Conservation (phyloP, 768 basidiomycete species). For the Pisolithus marmoratus region DNA sequence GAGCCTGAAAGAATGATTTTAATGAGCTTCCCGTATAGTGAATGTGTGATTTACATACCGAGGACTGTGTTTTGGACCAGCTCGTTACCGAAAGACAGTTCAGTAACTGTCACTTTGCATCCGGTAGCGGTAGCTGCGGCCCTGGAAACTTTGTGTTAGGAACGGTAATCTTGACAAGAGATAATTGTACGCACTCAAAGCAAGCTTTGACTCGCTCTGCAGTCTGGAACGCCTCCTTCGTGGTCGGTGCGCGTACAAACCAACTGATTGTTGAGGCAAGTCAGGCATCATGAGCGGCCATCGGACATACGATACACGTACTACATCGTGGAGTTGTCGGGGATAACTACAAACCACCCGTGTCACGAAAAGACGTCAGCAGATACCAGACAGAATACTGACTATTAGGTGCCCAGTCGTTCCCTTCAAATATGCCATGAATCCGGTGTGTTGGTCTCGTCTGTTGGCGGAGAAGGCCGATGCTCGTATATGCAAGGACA, state of each 20-base stretch:
- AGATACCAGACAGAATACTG: constrained; percentile 14
- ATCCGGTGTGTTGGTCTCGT: constrained; percentile 70
- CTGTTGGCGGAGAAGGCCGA: constrained; percentile 79
- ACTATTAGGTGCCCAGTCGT: constrained; percentile 74
- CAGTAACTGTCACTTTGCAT: constrained; percentile 44
- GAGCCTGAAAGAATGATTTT: constrained; percentile 36
- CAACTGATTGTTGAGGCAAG: constrained; percentile 37
- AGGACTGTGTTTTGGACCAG: constrained; percentile 64
- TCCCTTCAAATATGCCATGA: constrained; percentile 74
- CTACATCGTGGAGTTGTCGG: constrained; percentile 73
- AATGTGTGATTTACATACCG: constrained; percentile 29
- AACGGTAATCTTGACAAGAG: not conserved
- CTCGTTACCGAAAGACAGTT: constrained; percentile 39
- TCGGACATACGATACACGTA: constrained; percentile 27
- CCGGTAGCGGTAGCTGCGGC: constrained; percentile 66
- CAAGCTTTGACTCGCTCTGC: constrained; percentile 61
- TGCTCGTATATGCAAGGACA: constrained; percentile 73
- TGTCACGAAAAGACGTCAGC: not conserved
- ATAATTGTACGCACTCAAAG: constrained; percentile 49
- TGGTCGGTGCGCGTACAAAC: constrained; percentile 67
- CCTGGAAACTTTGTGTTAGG: constrained; percentile 27
- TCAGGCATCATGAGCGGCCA: not conserved
- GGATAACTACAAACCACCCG: constrained; percentile 53
- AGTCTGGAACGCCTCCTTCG: constrained; percentile 53
- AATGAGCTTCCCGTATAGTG: not conserved